phyloP scores from a whole-genome alignment of 2,329 filamentous ascomycete species.

The Verticillium klebahnii region DNA sequence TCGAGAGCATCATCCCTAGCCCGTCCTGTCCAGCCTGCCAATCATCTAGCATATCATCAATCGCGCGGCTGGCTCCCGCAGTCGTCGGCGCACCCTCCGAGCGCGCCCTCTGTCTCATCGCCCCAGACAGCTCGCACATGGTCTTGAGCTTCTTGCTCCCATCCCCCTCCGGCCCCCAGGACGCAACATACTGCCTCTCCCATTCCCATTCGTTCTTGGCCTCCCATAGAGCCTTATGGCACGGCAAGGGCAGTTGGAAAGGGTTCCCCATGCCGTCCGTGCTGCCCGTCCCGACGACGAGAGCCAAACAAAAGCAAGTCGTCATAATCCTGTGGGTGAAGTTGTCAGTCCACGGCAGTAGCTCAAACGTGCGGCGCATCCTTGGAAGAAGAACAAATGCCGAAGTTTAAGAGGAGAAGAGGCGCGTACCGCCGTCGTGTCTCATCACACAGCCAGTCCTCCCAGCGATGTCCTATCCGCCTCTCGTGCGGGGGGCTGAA shows the following conservation, averaged over 20 bases:
- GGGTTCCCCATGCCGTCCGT: not conserved
- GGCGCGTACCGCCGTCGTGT: not conserved
- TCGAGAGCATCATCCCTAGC: not conserved
- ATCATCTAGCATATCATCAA: not conserved
- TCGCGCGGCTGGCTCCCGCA: not conserved
- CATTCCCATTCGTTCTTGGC: not conserved
- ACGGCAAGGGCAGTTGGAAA: not conserved
- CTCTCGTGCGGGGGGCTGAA: not conserved
- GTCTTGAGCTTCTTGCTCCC: not conserved
- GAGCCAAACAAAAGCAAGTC: not conserved
- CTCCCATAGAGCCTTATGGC: not conserved
- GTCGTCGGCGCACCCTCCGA: not conserved
- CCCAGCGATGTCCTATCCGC: not conserved
- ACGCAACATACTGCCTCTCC: not conserved
- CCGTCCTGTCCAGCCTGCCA: not conserved
- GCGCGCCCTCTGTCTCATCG: not conserved
- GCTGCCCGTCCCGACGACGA: not conserved
- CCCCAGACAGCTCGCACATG: not conserved
- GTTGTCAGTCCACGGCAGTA: no score
- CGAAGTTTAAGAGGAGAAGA: not conserved
- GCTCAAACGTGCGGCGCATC: no score
- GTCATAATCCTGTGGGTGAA: not conserved
- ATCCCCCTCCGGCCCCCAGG: not conserved
- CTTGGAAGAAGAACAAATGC: not conserved
- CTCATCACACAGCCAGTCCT: not conserved